Conservation (phyloP, 306 rosid species). For the Fagus crenata region DNA sequence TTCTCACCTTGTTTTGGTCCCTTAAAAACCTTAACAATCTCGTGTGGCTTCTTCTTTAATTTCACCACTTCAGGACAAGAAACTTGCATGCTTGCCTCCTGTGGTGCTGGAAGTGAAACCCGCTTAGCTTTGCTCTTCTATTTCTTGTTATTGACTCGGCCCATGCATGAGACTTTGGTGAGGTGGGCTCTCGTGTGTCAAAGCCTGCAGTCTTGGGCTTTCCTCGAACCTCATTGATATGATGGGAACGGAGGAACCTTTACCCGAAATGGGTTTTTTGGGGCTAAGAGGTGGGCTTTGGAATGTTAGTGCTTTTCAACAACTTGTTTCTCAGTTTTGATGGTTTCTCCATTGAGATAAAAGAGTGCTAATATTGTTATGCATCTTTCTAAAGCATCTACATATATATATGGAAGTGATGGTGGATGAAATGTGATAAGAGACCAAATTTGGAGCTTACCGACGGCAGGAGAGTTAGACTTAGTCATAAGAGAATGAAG, state of each 20-base stretch:
- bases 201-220: conserved; percentile 37
- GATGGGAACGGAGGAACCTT: conserved; percentile 11
- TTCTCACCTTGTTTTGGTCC: conserved; percentile 2
- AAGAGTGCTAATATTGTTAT: neutral
- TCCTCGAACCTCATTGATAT: conserved; percentile 52
- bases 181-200: conserved; percentile 45
- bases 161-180: conserved; percentile 68
- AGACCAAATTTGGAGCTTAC: neutral
- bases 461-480: neutral
- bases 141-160: conserved; percentile 45
- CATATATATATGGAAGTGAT: no score
- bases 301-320: conserved; percentile 28
- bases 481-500: neutral
- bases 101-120: neutral
- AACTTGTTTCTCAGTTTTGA: conserved; percentile 26
- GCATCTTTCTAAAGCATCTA: neutral
- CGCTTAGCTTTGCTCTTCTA: conserved; percentile 24
- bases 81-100: neutral
- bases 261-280: neutral
- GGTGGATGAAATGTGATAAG: no score
- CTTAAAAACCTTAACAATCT: conserved; percentile 27
- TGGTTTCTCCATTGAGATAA: conserved; percentile 42
- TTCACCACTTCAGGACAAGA: conserved; percentile 16
- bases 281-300: conserved; percentile 45
- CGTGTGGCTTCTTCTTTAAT: conserved; percentile 24